Evolutionary conservation across 306 rosid genomes (phyloP).

Genomic region (Cercis canadensis): DNA sequence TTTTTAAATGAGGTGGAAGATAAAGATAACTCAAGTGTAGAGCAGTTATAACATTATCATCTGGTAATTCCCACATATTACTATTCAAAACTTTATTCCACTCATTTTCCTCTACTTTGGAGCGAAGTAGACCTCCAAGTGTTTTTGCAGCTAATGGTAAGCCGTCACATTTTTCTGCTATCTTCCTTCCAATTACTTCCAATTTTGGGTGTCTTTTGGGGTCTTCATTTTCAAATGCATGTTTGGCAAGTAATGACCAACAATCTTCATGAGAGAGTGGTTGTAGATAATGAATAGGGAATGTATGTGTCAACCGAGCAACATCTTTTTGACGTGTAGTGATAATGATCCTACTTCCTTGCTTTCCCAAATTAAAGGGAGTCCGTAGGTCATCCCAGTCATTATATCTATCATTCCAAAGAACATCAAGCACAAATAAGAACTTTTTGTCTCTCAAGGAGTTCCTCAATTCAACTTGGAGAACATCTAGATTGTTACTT

Average conservation of each 20-base stretch:
- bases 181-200: constrained; percentile 33
- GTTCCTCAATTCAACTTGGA: constrained; percentile 39
- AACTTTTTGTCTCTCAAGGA: constrained; percentile 31
- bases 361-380: constrained; percentile 28
- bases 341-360: constrained; percentile 44
- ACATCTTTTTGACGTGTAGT: constrained; percentile 39
- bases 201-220: background rate
- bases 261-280: constrained; percentile 38
- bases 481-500: constrained; percentile 38
- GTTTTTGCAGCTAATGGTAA: constrained; percentile 47
- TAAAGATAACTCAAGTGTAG: background rate
- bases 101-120: constrained; percentile 33
- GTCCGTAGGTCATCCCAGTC: constrained; percentile 42
- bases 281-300: constrained; percentile 30
- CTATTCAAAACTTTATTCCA: constrained; percentile 39
- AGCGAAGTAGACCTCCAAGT: constrained; percentile 39
- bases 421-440: constrained; percentile 45
- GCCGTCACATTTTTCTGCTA: constrained; percentile 43
- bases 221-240: constrained; percentile 38
- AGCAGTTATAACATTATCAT: constrained; percentile 38
- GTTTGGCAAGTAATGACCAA: constrained; percentile 37
- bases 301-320: constrained; percentile 38
- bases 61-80: constrained; percentile 41
- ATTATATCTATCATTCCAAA: constrained; percentile 41
- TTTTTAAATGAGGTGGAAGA: background rate